These are phyloP conservation scores for Ophiostoma himal-ulmi DNA, from an alignment of 2,329 filamentous ascomycete species.

Conservation along the genomic window DNA sequence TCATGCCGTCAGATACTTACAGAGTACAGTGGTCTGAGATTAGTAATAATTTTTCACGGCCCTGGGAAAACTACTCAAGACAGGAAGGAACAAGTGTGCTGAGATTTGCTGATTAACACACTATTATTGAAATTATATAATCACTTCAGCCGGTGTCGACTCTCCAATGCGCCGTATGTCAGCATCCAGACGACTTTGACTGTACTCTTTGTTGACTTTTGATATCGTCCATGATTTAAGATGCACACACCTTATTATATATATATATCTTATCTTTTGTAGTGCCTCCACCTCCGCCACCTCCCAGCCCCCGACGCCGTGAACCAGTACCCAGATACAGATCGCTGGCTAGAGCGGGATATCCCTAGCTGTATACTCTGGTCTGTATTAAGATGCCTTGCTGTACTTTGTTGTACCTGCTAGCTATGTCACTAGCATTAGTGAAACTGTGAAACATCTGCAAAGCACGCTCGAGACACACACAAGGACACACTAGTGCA, in stretches of 20 bases:
- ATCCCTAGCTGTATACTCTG: neutral
- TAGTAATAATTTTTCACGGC: neutral
- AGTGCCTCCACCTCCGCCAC: constrained; percentile 6
- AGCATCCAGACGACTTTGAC: neutral
- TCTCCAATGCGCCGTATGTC: neutral
- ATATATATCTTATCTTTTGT: neutral
- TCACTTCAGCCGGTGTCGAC: neutral
- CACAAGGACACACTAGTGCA: neutral
- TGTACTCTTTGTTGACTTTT: neutral
- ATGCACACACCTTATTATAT: neutral
- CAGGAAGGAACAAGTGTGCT: neutral
- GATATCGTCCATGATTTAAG: too few relatives aligned
- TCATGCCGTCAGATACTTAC: neutral
- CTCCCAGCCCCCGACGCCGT: constrained; percentile 6
- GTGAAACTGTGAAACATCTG: neutral
- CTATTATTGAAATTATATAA: neutral
- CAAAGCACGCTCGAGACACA: neutral
- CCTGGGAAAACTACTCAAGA: neutral
- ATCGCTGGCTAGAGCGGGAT: neutral
- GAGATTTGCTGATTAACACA: neutral
- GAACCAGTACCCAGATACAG: neutral
- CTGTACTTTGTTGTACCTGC: neutral
- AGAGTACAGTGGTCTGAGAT: neutral
- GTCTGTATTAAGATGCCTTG: neutral
- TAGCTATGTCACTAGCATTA: neutral